phyloP scores from a whole-genome alignment of 2,329 filamentous ascomycete genomes.

The Pyrenophora tritici-repentis region DNA sequence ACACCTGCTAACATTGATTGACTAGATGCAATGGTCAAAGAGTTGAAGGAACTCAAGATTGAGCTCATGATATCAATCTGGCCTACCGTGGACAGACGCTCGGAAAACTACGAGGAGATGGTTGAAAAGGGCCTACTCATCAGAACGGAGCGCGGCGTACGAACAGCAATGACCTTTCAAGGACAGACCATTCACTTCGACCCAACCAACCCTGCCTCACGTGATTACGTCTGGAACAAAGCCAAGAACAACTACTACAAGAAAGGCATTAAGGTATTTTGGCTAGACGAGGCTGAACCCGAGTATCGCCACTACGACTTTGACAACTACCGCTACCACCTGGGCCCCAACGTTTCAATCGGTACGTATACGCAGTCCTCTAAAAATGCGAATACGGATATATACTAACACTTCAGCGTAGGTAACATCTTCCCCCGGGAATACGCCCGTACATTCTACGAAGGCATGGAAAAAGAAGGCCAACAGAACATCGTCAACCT shows the following conservation, averaged over 20 bases:
- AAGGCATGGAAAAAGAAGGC: slow-evolving; percentile 60
- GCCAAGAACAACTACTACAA: slow-evolving; percentile 65
- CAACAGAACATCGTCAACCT: slow-evolving; percentile 65
- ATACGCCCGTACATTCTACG: slow-evolving; percentile 65
- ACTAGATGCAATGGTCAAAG: slow-evolving; percentile 64
- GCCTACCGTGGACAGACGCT: slow-evolving; percentile 66
- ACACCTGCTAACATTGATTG: no score
- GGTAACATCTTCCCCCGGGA: slow-evolving; percentile 66
- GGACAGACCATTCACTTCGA: slow-evolving; percentile 67
- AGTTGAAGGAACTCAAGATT: slow-evolving; percentile 62
- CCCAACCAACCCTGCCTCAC: slow-evolving; percentile 64
- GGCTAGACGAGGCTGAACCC: slow-evolving; percentile 72
- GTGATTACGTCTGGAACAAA: slow-evolving; percentile 64
- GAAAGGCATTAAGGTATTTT: slow-evolving; percentile 67
- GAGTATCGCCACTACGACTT: slow-evolving; percentile 70
- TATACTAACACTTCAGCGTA: not conserved
- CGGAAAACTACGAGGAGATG: slow-evolving; percentile 67
- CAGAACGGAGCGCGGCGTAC: slow-evolving; percentile 63
- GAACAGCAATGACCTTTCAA: slow-evolving; percentile 63
- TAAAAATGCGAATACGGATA: not conserved
- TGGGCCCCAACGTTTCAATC: slow-evolving; percentile 59
- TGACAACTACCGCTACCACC: slow-evolving; percentile 67
- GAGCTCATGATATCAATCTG: slow-evolving; percentile 73
- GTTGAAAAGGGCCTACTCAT: slow-evolving; percentile 65
- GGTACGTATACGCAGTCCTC: not conserved